Evolutionary conservation across 106 monocot genomes (phyloP).

Genomic region (Dioscorea dumetorum): DNA sequence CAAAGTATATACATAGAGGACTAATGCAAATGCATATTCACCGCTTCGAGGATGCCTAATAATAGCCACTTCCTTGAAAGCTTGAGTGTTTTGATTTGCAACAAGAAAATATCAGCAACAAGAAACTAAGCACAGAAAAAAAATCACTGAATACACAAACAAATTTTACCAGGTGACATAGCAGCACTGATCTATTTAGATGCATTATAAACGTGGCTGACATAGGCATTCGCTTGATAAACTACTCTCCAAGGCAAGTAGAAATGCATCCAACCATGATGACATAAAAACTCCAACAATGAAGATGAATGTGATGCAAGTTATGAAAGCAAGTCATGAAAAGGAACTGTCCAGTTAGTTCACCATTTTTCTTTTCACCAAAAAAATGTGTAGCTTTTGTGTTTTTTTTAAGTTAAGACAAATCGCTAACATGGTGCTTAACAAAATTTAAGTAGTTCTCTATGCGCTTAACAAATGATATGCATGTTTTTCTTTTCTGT

Average conservation of each 20-base stretch:
- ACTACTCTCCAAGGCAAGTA: conserved; percentile 20
- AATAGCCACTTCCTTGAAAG: conserved; percentile 18
- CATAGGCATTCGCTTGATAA: conserved; percentile 22
- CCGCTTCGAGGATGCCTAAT: conserved; percentile 15
- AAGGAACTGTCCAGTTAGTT: no score
- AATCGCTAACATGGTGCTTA: no score
- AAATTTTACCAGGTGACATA: conserved; percentile 9
- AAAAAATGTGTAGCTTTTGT: no score
- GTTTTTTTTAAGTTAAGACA: no score
- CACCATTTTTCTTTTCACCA: no score
- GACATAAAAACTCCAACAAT: conserved; percentile 25
- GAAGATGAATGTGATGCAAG: no score
- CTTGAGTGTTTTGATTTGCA: conserved; percentile 10
- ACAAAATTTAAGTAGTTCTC: no score
- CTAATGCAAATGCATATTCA: conserved; percentile 3
- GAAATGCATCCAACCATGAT: conserved; percentile 18
- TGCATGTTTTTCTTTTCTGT: no score
- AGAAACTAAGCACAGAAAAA: no score
- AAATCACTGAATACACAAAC: neutral
- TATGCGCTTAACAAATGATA: no score
- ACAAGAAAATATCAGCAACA: neutral
- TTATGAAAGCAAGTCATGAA: no score
- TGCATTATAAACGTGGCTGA: conserved; percentile 17
- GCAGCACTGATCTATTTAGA: conserved; percentile 14
- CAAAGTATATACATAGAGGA: no score